Evolutionary conservation across 495 filamentous ascomycete genomes (phyloP).

Genomic region (Ascobolus immersus): DNA sequence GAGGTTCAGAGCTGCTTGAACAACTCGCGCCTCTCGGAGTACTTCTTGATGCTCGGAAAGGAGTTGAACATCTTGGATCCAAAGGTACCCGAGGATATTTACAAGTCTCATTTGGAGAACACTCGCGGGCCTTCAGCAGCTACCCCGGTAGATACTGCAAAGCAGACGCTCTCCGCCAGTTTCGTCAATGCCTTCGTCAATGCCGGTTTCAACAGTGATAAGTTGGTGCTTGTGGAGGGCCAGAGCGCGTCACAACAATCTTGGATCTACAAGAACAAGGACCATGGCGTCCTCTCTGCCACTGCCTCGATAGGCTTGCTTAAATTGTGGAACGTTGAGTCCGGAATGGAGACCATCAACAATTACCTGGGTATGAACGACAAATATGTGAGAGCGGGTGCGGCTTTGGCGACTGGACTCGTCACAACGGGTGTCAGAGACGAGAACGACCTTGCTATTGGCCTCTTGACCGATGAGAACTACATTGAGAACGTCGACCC

Average conservation of each 20-base stretch:
- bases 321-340: constrained; percentile 71
- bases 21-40: constrained; percentile 64
- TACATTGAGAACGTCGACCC: constrained; percentile 52
- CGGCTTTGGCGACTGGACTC: constrained; percentile 71
- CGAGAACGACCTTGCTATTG: constrained; percentile 68
- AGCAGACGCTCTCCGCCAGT: constrained; percentile 82
- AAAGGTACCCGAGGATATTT: constrained; percentile 94
- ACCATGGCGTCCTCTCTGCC: constrained; percentile 59
- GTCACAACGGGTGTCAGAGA: constrained; percentile 73
- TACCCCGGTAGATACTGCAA: constrained; percentile 81
- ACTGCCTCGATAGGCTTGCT: constrained; percentile 79
- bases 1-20: constrained; percentile 58
- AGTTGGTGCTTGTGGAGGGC: constrained; percentile 73
- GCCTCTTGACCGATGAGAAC: constrained; percentile 52
- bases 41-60: constrained; percentile 83
- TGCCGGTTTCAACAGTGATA: constrained; percentile 81
- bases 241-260: constrained; percentile 58
- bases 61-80: constrained; percentile 93
- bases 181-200: constrained; percentile 97
- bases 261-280: constrained; percentile 99
- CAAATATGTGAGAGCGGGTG: constrained; percentile 72
- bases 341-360: constrained; percentile 71
- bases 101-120: constrained; percentile 96
- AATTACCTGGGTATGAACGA: constrained; percentile 68
- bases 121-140: constrained; percentile 57